phyloP scores from a whole-genome alignment of 2,329 filamentous ascomycete genomes.

The Knufia petricola region DNA sequence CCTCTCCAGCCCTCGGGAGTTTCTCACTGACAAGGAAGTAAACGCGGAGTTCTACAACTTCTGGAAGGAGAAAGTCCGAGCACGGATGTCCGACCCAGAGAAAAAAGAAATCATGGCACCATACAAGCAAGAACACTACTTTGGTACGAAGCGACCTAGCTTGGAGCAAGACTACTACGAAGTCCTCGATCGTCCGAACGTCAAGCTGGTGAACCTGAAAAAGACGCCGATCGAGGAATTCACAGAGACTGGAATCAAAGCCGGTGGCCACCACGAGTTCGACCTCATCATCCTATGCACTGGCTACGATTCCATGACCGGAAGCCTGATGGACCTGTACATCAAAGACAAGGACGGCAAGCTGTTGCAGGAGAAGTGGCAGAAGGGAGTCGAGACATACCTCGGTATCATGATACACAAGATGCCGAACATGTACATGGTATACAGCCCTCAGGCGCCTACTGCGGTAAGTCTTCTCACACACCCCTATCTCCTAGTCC shows the following conservation, averaged over 20 bases:
- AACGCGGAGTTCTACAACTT: constrained; percentile 47
- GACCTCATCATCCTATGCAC: constrained; percentile 36
- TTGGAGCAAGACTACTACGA: constrained; percentile 44
- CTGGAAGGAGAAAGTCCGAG: constrained; percentile 43
- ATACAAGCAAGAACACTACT: constrained; percentile 41
- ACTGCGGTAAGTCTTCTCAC: constrained; percentile 34
- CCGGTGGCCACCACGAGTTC: constrained; percentile 24
- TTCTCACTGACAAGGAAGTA: constrained; percentile 35
- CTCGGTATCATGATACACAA: constrained; percentile 35
- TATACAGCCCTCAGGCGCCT: constrained; percentile 47
- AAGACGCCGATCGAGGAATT: constrained; percentile 25
- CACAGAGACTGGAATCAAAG: constrained; percentile 12
- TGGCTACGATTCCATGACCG: constrained; percentile 36
- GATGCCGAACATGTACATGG: constrained; percentile 42
- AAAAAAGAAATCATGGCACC: constrained; percentile 45
- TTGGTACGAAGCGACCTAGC: constrained; percentile 42
- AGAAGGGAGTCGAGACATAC: constrained; percentile 30
- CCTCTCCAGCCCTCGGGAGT: constrained; percentile 46
- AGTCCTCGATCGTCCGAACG: constrained; percentile 36
- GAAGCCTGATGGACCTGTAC: constrained; percentile 33
- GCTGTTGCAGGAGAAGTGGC: constrained; percentile 30
- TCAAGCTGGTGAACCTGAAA: constrained; percentile 39
- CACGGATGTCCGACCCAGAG: constrained; percentile 40
- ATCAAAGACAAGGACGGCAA: constrained; percentile 28
- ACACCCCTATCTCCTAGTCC: too few relatives aligned